phyloP scores from a whole-genome alignment of 2,329 filamentous ascomycete species.

The Scedosporium boydii region DNA sequence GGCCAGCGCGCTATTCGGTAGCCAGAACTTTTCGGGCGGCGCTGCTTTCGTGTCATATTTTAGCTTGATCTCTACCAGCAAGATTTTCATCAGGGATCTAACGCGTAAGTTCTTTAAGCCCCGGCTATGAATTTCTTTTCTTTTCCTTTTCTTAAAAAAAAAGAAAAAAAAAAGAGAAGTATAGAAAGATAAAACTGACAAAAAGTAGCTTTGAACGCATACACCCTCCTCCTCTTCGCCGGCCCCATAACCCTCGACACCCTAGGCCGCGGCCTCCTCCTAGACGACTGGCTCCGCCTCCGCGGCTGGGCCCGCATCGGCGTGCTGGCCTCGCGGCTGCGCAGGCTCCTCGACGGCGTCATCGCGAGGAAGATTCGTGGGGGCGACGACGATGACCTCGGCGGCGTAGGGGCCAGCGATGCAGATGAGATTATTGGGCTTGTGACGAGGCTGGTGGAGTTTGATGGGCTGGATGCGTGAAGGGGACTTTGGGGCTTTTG shows the following conservation, averaged over 20 bases:
- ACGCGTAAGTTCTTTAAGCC: conserved; percentile 54
- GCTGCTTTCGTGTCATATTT: conserved; percentile 83
- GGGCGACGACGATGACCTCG: conserved; percentile 27
- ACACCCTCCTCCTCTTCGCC: conserved; percentile 78
- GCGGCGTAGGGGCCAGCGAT: conserved; percentile 40
- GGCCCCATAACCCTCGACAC: conserved; percentile 82
- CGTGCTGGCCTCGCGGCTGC: conserved; percentile 72
- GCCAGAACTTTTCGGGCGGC: conserved; percentile 65
- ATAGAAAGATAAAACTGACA: conserved; percentile 12
- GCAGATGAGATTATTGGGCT: conserved; percentile 62
- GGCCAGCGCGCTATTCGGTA: conserved; percentile 74
- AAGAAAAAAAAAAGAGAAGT: not conserved
- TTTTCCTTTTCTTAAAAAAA: not conserved
- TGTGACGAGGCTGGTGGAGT: conserved; percentile 73
- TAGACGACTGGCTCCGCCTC: conserved; percentile 82
- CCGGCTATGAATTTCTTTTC: not conserved
- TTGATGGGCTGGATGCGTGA: conserved; percentile 73
- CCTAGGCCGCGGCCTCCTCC: conserved; percentile 72
- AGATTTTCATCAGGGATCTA: conserved; percentile 83
- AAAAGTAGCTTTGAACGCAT: conserved; percentile 71
- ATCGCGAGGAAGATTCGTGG: conserved; percentile 74
- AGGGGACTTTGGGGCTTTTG: not conserved
- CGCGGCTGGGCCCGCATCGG: conserved; percentile 93
- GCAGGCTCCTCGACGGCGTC: conserved; percentile 78
- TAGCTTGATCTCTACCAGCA: conserved; percentile 81